Percentiles rank a stretch among this genome's conserved stretches.
These are phyloP conservation scores for Arctium minus DNA, from an alignment of 129 eudicot genomes.

Conservation along the genomic window DNA sequence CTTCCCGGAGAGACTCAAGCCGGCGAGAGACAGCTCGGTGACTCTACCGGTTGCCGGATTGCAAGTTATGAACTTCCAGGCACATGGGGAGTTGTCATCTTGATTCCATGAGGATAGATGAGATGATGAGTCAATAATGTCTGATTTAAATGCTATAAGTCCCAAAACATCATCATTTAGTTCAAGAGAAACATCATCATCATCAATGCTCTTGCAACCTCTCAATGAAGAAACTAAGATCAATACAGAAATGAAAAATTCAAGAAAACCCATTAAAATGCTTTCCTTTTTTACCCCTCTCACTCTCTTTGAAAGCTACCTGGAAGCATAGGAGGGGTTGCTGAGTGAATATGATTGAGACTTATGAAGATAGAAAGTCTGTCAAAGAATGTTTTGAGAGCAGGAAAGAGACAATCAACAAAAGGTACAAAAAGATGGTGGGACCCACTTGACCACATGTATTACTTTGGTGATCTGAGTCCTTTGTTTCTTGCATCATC, in stretches of 20 bases:
- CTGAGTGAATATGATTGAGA: constrained; percentile 3
- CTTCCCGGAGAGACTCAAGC: constrained; percentile 68
- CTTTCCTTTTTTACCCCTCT: background rate
- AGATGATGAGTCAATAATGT: constrained; percentile 46
- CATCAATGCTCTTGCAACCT: constrained; percentile 16
- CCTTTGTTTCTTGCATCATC: constrained; percentile 30
- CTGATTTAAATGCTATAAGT: constrained; percentile 83
- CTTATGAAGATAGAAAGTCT: constrained; percentile 11
- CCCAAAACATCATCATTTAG: constrained; percentile 86
- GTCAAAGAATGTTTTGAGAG: background rate
- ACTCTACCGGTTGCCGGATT: constrained; percentile 65
- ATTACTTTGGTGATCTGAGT: constrained; percentile 18
- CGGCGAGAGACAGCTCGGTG: constrained; percentile 40
- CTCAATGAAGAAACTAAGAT: constrained; percentile 23
- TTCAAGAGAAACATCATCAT: constrained; percentile 11
- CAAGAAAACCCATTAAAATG: constrained; percentile 19
- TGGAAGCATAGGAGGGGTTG: constrained; percentile 15
- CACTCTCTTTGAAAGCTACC: background rate
- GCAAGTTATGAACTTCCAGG: constrained; percentile 72
- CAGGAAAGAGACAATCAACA: constrained; percentile 4
- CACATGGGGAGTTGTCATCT: constrained; percentile 77
- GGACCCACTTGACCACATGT: constrained; percentile 37
- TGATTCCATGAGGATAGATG: constrained; percentile 73
- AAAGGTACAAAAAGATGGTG: constrained; percentile 12
- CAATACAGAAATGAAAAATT: constrained; percentile 29